These are phyloP conservation scores for Ceratopteris richardii DNA, from an alignment of 75 land plant species.

Conservation along the genomic window DNA sequence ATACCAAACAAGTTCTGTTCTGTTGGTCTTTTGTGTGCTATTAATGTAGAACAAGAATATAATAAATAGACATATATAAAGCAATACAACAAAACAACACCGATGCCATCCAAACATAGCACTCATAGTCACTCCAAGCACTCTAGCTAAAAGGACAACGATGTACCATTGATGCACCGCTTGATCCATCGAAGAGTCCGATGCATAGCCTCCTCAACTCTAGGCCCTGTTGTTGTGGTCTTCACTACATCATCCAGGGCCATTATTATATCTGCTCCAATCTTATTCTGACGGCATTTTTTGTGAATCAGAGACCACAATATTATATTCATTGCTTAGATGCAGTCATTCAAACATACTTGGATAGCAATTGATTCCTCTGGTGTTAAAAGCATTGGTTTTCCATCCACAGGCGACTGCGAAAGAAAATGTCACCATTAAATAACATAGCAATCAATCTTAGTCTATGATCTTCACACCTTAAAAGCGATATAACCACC, in stretches of 20 bases:
- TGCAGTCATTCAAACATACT: slow-evolving; percentile 20
- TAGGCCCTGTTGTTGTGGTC: slow-evolving; percentile 93
- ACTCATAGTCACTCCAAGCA: no score
- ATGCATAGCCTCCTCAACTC: slow-evolving; percentile 98
- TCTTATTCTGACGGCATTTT: slow-evolving; percentile 69
- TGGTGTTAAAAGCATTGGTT: slow-evolving; percentile 95
- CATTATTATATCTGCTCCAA: slow-evolving; percentile 99
- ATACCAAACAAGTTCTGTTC: slow-evolving; percentile 96
- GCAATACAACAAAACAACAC: no score
- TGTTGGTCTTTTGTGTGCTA: slow-evolving; percentile 85
- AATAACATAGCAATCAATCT: no score
- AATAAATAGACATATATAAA: no score
- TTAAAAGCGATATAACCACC: no score
- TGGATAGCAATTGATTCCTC: slow-evolving; percentile 97
- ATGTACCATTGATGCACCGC: slow-evolving; percentile 84
- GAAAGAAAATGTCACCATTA: not conserved
- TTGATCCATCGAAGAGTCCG: slow-evolving; percentile 98
- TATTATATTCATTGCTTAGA: not conserved
- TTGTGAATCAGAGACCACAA: not conserved
- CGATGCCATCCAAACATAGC: no score
- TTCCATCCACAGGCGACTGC: slow-evolving; percentile 99
- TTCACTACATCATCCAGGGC: slow-evolving; percentile 99
- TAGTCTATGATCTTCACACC: no score
- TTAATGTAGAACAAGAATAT: slow-evolving; percentile 6
- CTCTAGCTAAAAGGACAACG: no score